Evolutionary conservation across 306 rosid species (phyloP).

Genomic region (Ammopiptanthus mongolicus): DNA sequence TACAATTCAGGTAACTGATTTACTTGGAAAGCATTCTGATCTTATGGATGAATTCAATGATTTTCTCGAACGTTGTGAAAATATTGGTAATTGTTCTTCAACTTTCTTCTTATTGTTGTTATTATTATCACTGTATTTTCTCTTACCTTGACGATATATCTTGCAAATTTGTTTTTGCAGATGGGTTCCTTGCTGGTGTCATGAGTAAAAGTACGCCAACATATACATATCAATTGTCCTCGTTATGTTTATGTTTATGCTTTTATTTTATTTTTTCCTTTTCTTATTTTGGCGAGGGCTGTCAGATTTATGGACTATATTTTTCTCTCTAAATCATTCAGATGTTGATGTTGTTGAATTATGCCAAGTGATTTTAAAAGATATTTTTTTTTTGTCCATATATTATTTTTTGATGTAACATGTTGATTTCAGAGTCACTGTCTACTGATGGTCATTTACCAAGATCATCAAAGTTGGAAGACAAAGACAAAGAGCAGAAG

Average conservation of each 20-base stretch:
- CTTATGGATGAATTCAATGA: constrained; percentile 90
- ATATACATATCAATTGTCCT: not conserved
- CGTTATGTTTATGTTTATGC: not conserved
- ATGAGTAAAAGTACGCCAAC: constrained; percentile 77
- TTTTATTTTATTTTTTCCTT: not conserved
- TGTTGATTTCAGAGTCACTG: constrained; percentile 65
- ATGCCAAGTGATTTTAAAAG: not conserved
- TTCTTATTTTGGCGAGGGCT: not conserved
- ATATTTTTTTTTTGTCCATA: not conserved
- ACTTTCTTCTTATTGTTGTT: not conserved
- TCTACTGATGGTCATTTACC: constrained; percentile 58
- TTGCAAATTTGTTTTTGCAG: constrained; percentile 60
- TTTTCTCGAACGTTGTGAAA: constrained; percentile 84
- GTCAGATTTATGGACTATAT: constrained; percentile 5
- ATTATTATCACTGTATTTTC: constrained; percentile 17
- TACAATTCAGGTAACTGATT: constrained; percentile 69
- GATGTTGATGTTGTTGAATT: constrained; percentile 9
- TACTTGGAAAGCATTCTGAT: constrained; percentile 86
- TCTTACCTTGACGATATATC: constrained; percentile 26
- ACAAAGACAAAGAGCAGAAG: constrained; percentile 68
- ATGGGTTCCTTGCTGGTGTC: constrained; percentile 92
- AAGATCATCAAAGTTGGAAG: constrained; percentile 69
- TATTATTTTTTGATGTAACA: constrained; percentile 17
- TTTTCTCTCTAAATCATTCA: constrained; percentile 4
- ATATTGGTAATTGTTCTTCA: constrained; percentile 55